These are phyloP conservation scores for Cystoderma amianthinum DNA, from an alignment of 768 basidiomycete species.

Conservation along the genomic window DNA sequence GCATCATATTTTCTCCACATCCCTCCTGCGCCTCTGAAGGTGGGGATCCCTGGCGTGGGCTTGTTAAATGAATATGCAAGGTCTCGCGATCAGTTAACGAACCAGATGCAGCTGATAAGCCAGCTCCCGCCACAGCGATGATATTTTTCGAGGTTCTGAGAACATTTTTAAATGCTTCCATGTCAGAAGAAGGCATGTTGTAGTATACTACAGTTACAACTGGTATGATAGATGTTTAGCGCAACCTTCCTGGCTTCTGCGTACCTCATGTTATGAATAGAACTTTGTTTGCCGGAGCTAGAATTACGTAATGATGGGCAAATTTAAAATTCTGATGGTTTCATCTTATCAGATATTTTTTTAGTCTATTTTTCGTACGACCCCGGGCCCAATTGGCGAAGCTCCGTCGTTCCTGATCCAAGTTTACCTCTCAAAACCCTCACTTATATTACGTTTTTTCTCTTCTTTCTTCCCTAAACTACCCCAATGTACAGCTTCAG, in stretches of 20 bases:
- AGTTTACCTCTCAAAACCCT: too few relatives aligned
- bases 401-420: neutral
- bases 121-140: slow-evolving; percentile 43
- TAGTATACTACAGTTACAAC: too few relatives aligned
- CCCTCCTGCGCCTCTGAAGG: slow-evolving; percentile 45
- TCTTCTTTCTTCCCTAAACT: too few relatives aligned
- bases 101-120: slow-evolving; percentile 63
- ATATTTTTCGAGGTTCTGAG: slow-evolving; percentile 24
- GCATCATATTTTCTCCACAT: slow-evolving; percentile 46
- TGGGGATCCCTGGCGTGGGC: slow-evolving; percentile 28
- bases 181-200: slow-evolving; percentile 17
- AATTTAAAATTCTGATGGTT: too few relatives aligned
- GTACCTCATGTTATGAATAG: too few relatives aligned
- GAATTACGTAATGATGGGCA: too few relatives aligned
- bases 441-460: neutral
- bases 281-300: too few relatives aligned
- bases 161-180: slow-evolving; percentile 20
- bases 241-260: too few relatives aligned
- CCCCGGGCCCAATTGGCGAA: neutral
- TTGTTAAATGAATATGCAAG: slow-evolving; percentile 3
- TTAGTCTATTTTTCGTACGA: too few relatives aligned
- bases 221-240: too few relatives aligned
- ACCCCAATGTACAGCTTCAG: slow-evolving; percentile 30
- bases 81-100: slow-evolving; percentile 1
- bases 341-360: slow-evolving; percentile 23